These are phyloP conservation scores for Podospora fimiseda DNA, from an alignment of 495 filamentous ascomycete genomes.

Conservation along the genomic window DNA sequence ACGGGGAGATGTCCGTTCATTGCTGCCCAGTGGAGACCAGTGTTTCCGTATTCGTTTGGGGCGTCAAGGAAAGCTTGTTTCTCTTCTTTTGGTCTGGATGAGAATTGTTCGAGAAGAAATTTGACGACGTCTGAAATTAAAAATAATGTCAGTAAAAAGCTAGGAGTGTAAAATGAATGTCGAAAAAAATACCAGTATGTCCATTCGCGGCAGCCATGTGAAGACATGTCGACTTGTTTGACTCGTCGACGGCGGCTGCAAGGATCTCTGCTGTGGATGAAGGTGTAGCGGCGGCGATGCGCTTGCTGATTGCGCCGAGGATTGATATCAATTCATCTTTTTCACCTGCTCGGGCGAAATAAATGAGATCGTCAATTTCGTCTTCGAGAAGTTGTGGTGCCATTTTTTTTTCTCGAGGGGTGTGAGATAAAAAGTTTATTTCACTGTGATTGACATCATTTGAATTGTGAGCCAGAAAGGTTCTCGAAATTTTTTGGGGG, in stretches of 20 bases:
- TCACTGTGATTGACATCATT: no score
- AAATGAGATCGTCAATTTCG: constrained; percentile 81
- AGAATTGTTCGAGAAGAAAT: constrained; percentile 34
- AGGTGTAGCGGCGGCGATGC: constrained; percentile 35
- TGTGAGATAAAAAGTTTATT: background rate
- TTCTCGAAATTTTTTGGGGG: no score
- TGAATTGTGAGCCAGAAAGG: no score
- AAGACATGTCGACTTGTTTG: constrained; percentile 66
- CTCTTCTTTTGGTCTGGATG: constrained; percentile 21
- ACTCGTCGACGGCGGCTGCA: constrained; percentile 57
- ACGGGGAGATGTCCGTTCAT: constrained; percentile 76
- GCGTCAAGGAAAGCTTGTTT: constrained; percentile 53
- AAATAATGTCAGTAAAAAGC: background rate
- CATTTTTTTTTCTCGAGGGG: constrained; percentile 34
- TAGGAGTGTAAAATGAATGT: background rate
- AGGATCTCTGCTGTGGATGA: constrained; percentile 53
- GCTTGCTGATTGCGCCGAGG: constrained; percentile 50
- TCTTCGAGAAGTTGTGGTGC: constrained; percentile 57
- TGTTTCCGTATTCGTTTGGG: constrained; percentile 76
- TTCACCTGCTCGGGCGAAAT: constrained; percentile 71
- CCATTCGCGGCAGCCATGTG: constrained; percentile 92
- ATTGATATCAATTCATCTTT: constrained; percentile 58
- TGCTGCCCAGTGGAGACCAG: constrained; percentile 85
- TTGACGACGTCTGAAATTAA: constrained; percentile 32
- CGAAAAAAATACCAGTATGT: constrained; percentile 55